Evolutionary conservation across 2,329 filamentous ascomycete species (phyloP), one percentile per base, ranked within the genome.

Genomic region (Colletotrichum kahawae): DNA sequence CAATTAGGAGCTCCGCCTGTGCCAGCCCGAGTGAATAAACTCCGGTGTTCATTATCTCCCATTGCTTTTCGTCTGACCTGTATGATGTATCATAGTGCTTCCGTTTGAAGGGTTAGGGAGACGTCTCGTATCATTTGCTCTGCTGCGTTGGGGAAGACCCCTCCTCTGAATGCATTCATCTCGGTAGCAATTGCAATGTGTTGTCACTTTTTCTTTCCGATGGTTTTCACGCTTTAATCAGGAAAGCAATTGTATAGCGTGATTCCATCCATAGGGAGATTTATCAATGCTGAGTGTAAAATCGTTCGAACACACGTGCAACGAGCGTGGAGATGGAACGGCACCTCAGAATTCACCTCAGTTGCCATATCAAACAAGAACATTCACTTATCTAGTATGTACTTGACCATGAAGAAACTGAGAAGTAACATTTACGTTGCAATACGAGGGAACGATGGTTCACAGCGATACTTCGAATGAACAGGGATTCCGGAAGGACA

Each of bases 161-260:
- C 3, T 43, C 18, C 18, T 7, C n/a, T 13, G 43, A 1, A 51
- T 1, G n/a, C 6, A 13, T 13, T 24, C 4, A 13, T 51, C 10
- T 48, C 18, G 10, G 10, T 6, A 7, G 18, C 21, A 24, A 13
- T 4, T 51, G n/a, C n/a, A 13, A 13, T 7, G 10, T 21, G 2
- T 51, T 7, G 4, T 48, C n/a, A 7, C 12, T 10, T 21, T 21
- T 6, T 48, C 1, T 10, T n/a, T 4, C 3, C 2, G 0, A 21
- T 3, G 13, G 10, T 51, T 7, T 51, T 10, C 43, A 51, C n/a
- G 5, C n/a, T 13, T 13, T 4, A 2, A 7, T 13, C 7, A 1
- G 1, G 13, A 4, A 7, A 5, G 13, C 13, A 4, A 4, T 13
- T 3, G 43, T 9, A 48, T 9, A 21, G 10, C 13, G 5, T 12